phyloP scores from a whole-genome alignment of 176 grass and related monocot genomes.

The Hordeum vulgare region MorexV3_pseudomolecules_assembly NC_058521.1:574402172-574402671 shows the following conservation, averaged over 20 bases:
- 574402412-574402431: too few species aligned
- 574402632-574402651: conserved; percentile 37
- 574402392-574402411: too few species aligned
- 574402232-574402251: not conserved
- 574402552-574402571: not conserved
- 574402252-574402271: not conserved
- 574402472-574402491: too few species aligned
- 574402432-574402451: too few species aligned
- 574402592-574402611: conserved; percentile 81
- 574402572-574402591: conserved; percentile 85
- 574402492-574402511: too few species aligned
- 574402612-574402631: conserved; percentile 85
- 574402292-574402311: not conserved
- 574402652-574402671: conserved; percentile 3
- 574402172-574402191: not conserved
- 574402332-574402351: conserved; percentile 5
- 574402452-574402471: too few species aligned
- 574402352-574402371: conserved; percentile 27
- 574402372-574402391: not conserved
- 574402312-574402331: not conserved
- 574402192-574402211: not conserved
- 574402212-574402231: conserved; percentile 13
- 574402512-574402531: too few species aligned
- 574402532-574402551: not conserved
- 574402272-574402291: not conserved